Percentiles rank a stretch among this genome's conserved stretches.
phyloP scores from a whole-genome alignment of 306 rosid species.

The Notholithocarpus densiflorus region DNA sequence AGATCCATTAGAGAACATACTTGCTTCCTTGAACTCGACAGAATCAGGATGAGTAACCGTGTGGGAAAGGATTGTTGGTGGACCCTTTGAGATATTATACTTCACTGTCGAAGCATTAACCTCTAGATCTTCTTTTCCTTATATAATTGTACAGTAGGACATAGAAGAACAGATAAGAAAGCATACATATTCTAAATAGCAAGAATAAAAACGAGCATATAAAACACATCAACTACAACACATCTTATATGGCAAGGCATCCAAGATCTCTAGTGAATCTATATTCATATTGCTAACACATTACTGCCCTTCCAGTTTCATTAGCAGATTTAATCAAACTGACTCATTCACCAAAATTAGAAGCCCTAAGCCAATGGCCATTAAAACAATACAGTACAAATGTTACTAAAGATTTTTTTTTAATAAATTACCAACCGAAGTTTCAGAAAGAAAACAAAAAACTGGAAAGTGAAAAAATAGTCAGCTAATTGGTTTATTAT shows the following conservation, averaged over 20 bases:
- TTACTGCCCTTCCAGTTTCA: constrained; percentile 1
- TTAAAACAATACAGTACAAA: neutral
- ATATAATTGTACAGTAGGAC: constrained; percentile 9
- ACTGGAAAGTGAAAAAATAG: no score
- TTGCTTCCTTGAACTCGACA: constrained; percentile 44
- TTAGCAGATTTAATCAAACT: neutral
- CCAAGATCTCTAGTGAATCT: neutral
- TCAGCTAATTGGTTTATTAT: neutral
- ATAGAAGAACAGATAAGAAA: neutral
- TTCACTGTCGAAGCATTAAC: constrained; percentile 28
- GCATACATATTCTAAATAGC: constrained; percentile 10
- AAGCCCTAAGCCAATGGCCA: neutral
- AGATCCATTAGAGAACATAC: constrained; percentile 50
- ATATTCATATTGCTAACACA: neutral
- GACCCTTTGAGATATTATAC: constrained; percentile 27
- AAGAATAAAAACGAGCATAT: constrained; percentile 11
- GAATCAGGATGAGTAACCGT: constrained; percentile 28
- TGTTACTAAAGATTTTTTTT: neutral
- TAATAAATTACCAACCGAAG: neutral
- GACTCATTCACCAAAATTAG: neutral
- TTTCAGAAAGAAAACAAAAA: neutral
- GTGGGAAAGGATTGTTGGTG: constrained; percentile 33
- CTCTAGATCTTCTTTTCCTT: constrained; percentile 41
- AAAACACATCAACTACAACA: constrained; percentile 12
- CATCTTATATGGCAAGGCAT: constrained; percentile 7